Evolutionary conservation across 345 rosid genomes (phyloP), one percentile per base, ranked within the genome.

Genomic region (Gossypium rotundifolium): DNA sequence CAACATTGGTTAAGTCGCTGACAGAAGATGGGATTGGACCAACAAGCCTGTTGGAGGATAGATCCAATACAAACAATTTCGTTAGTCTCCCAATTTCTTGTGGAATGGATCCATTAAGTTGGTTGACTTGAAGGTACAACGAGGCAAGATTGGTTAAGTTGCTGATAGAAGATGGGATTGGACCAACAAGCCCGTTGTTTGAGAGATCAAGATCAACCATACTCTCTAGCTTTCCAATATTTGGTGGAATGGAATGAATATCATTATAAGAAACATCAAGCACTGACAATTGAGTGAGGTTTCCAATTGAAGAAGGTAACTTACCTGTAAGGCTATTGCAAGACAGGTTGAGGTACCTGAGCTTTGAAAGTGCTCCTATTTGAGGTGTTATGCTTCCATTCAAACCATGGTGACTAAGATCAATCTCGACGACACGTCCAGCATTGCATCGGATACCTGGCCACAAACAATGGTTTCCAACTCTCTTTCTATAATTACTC

Each of bases 381-480:
- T 79, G 62, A 4, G 22, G 40, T 6, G 66, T 54, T 16, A 79
- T 79, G 3, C 25, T 17, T 3, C 79, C 54, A 0, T 0, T 0
- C 2, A 75, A 55, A 0, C 12, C 20, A 3, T 66, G 29, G 1
- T 0, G 0, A 0, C 0, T 0, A 2, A 77, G 62, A 8, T 18
- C 5, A 2, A 76, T 76, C 27, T 17, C 0, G 0, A 8, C 40
- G 57, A 76, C 20, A 53, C 74, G 54, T 62, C 83, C 74, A 61
- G 10, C 70, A 0, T 0, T 0, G 63, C 78, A 80, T 5, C 1
- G 0, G 1, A 76, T 17, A 0, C 80, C 62, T 0, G 25, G 45
- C 83, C 80, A 76, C 0, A 1, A 2, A 62, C 80, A 80, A 68
- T 52, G 73, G 11, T 69, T 6, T 2, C 1, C 66, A 11, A 2